Base-by-base conservation (phyloP, 2,329 filamentous ascomycete genomes). In the Pezicula neosporulosa region DNA sequence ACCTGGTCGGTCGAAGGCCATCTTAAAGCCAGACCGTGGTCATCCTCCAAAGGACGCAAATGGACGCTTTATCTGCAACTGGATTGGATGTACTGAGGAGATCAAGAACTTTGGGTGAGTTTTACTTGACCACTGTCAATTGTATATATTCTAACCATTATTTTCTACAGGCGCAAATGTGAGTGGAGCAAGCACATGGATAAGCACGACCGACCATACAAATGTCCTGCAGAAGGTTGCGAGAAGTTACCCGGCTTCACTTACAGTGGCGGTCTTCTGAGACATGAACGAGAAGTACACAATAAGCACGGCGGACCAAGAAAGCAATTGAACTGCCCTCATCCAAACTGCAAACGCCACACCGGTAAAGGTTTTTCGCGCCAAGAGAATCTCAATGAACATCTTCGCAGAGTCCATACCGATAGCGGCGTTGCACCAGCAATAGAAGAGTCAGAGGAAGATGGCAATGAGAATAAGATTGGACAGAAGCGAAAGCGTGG, bases 241-340 rank as follows among this genome's bases (percentile, higher is more conserved):
- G 90, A 93, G 63, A 96, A 96, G 63, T 80, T 96, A 0, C 89
- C 89, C 48, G 93, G 93, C 1, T 97, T 97, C 69, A 97, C 93
- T 1, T 97, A 97, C 67, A 93, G 89, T 0, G 93, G 93, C 15
- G 93, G 93, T 3, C 81, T 97, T 0, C 73, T 96, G 16, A 82
- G 93, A 43, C 93, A 97, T 71, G 88, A 96, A 70, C 86, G 93
- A 56, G 93, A 97, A 70, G 93, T 97, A 1, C 93, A 97, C 70
- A 85, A 86, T 68, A 90, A 93, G 72, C 87, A 96, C 62, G 89
- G 90, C 50, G 91, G 90, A 2, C 90, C 91, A 9, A 91, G 92
- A 68, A 91, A 95, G 56, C 86, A 87, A 3, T 80, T 96, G 49
- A 89, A 90, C 74, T 97, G 93, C 64, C 91, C 91, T 0, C 88